These are phyloP conservation scores for Aspergillus sp. DNA, from an alignment of 2,329 filamentous ascomycete species.

Conservation along the genomic window DNA sequence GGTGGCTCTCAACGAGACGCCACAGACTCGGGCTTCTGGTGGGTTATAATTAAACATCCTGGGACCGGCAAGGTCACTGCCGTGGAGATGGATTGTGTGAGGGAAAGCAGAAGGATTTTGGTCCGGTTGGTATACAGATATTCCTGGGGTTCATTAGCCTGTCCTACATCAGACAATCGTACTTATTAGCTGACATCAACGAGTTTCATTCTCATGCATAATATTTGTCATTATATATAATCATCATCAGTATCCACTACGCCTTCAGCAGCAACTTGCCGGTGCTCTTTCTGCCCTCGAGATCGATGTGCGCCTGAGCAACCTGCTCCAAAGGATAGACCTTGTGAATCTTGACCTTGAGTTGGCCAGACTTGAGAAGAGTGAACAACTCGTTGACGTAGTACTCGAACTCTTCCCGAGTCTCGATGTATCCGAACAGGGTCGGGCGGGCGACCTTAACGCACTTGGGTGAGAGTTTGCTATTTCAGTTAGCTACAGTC, in stretches of 20 bases:
- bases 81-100: no score
- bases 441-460: conserved; percentile 72
- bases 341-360: conserved; percentile 71
- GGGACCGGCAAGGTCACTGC: no score
- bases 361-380: conserved; percentile 64
- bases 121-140: no score
- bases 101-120: no score
- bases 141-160: no score
- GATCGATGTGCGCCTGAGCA: conserved; percentile 68
- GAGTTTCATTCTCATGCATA: not conserved
- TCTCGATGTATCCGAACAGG: conserved; percentile 67
- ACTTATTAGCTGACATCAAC: not conserved
- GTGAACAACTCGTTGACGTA: conserved; percentile 72
- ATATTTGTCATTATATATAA: not conserved
- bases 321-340: conserved; percentile 73
- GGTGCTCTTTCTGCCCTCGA: conserved; percentile 77
- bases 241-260: conserved; percentile 25
- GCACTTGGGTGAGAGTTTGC: conserved; percentile 67
- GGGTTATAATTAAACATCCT: no score
- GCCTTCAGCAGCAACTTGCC: conserved; percentile 78
- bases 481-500: conserved; percentile 12
- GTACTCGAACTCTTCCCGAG: conserved; percentile 66
- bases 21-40: no score
- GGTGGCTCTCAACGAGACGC: no score
- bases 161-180: not conserved